Conservation (phyloP, 179 eudicot species). For the Beta lomatogona region DNA sequence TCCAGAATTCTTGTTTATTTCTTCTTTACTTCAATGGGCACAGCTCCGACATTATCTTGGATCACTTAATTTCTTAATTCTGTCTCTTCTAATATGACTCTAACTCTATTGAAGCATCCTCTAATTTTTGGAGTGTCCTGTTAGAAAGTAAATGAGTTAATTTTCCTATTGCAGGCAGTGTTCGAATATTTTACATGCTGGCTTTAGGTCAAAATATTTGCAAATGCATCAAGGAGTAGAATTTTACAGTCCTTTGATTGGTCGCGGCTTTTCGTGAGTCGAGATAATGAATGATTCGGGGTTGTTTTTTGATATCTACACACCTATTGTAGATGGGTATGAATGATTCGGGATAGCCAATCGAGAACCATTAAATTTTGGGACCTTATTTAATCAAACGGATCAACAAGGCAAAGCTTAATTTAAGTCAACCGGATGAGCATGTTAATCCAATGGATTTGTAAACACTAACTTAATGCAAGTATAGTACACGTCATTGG, state of each 20-base stretch:
- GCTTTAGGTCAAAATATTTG: slow-evolving; percentile 52
- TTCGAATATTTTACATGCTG: slow-evolving; percentile 14
- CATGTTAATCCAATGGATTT: too few relatives aligned
- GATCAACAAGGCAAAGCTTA: too few relatives aligned
- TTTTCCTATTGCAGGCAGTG: background rate
- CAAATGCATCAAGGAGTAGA: slow-evolving; percentile 58
- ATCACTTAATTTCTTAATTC: background rate
- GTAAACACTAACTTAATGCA: too few relatives aligned
- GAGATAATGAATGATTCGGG: background rate
- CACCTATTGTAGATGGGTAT: too few relatives aligned
- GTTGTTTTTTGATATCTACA: too few relatives aligned
- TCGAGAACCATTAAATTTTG: too few relatives aligned
- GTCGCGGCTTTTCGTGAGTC: slow-evolving; percentile 41
- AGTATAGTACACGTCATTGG: too few relatives aligned
- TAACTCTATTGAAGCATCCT: background rate
- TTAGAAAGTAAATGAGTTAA: background rate
- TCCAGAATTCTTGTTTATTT: background rate
- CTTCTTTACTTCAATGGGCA: background rate
- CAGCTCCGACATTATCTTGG: background rate
- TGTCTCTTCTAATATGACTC: background rate
- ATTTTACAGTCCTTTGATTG: slow-evolving; percentile 58
- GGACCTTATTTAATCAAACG: too few relatives aligned
- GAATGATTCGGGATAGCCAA: too few relatives aligned
- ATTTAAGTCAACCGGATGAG: too few relatives aligned
- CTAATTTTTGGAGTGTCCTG: too few relatives aligned